phyloP scores from a whole-genome alignment of 352 stramenopile genomes.

The Phytophthora agathidicida region DNA sequence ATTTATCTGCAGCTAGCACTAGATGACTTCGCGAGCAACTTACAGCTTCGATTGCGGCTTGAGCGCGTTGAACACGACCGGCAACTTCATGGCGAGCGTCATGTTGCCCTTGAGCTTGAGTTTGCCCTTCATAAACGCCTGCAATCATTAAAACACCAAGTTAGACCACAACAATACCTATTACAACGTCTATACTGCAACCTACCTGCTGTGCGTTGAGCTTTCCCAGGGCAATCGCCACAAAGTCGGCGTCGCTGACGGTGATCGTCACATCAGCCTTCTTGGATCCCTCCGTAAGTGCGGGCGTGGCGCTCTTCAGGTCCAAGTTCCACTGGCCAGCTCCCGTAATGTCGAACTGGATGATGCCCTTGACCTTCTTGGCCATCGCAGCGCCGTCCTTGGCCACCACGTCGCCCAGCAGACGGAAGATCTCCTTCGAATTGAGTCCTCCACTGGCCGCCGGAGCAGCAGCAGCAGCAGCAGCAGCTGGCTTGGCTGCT shows the following conservation, averaged over 20 bases:
- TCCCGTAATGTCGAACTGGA: constrained; percentile 79
- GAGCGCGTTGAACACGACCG: constrained; percentile 90
- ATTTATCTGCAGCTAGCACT: constrained; percentile 5
- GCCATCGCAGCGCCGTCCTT: constrained; percentile 61
- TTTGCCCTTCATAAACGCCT: constrained; percentile 96
- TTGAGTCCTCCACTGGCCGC: constrained; percentile 42
- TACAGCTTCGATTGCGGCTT: constrained; percentile 84
- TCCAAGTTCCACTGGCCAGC: constrained; percentile 82
- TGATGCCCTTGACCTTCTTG: constrained; percentile 83
- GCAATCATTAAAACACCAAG: constrained; percentile 17
- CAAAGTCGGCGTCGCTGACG: constrained; percentile 78
- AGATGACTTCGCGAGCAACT: neutral
- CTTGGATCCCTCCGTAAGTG: constrained; percentile 67
- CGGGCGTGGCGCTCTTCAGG: constrained; percentile 65
- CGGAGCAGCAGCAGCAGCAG: constrained; percentile 6
- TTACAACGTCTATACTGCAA: neutral
- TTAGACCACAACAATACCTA: constrained; percentile 16
- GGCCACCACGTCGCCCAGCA: constrained; percentile 63
- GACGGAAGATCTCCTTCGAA: constrained; percentile 75
- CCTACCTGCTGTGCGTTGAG: constrained; percentile 87
- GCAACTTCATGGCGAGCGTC: constrained; percentile 95
- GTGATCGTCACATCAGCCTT: constrained; percentile 84
- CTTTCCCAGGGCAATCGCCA: constrained; percentile 83
- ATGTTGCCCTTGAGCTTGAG: constrained; percentile 97
- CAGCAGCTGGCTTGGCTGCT: constrained; percentile 24